phyloP scores from a whole-genome alignment of 1,284 basidiomycete species.

The Malassezia sympodialis region DNA sequence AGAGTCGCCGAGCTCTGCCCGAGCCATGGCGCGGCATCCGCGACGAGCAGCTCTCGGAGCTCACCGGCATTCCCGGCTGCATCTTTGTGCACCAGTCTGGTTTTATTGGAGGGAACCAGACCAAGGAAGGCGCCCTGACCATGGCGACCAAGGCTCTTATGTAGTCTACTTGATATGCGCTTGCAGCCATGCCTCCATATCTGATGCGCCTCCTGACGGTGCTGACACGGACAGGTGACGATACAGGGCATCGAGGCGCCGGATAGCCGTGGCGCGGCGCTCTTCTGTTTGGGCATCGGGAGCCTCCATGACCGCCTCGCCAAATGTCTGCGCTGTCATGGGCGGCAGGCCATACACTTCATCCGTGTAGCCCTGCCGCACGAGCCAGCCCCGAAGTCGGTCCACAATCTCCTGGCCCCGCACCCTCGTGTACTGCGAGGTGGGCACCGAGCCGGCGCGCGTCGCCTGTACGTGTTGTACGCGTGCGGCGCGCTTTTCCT shows the following conservation, averaged over 20 bases:
- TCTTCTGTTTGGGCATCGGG: constrained; percentile 5
- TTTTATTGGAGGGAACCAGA: constrained; percentile 87
- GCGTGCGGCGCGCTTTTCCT: constrained; percentile 2
- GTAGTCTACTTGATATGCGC: not conserved
- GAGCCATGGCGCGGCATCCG: constrained; percentile 84
- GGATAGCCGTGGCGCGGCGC: constrained; percentile 14
- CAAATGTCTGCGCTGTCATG: constrained; percentile 6
- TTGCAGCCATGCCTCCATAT: constrained; percentile 15
- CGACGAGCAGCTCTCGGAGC: constrained; percentile 66
- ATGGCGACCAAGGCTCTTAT: constrained; percentile 63
- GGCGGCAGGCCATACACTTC: constrained; percentile 18
- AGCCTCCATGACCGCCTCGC: constrained; percentile 7
- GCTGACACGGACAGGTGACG: constrained; percentile 3
- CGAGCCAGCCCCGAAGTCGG: constrained; percentile 13
- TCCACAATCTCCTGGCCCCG: constrained; percentile 15
- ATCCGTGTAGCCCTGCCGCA: constrained; percentile 13
- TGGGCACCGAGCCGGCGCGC: not conserved
- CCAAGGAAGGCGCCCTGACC: constrained; percentile 71
- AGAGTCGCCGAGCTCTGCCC: constrained; percentile 80
- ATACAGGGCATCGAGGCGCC: constrained; percentile 16
- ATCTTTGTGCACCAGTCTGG: constrained; percentile 91
- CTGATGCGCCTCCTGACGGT: not conserved
- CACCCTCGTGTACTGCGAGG: constrained; percentile 6
- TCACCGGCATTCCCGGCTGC: constrained; percentile 65
- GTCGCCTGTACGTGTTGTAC: constrained; percentile 3